Evolutionary conservation across 106 monocot species (phyloP).

Genomic region (Dioscorea dumetorum): DNA sequence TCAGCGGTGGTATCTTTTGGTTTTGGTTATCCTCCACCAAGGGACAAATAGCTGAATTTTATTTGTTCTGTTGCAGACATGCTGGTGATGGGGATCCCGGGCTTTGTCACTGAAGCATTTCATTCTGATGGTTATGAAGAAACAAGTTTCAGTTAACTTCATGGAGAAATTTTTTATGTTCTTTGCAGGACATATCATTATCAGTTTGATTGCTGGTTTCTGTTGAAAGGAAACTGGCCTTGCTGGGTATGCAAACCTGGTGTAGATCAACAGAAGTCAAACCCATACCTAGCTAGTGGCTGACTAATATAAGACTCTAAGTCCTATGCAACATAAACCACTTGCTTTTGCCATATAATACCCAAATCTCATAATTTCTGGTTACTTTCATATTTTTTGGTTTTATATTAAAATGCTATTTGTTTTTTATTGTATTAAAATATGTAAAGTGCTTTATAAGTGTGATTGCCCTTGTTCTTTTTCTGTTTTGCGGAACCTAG

Average conservation of each 20-base stretch:
- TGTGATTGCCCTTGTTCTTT: too few species aligned
- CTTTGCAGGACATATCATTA: conserved; percentile 26
- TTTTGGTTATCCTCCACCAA: conserved; percentile 35
- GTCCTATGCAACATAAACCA: too few species aligned
- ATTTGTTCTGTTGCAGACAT: conserved; percentile 60
- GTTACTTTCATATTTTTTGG: too few species aligned
- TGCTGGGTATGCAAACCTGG: conserved; percentile 1
- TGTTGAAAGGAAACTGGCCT: neutral
- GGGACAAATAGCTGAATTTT: conserved; percentile 29
- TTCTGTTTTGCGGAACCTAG: too few species aligned
- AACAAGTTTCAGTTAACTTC: conserved; percentile 24
- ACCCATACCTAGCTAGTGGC: too few species aligned
- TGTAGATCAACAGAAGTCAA: neutral
- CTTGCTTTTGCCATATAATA: too few species aligned
- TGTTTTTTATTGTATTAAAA: too few species aligned
- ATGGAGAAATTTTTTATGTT: conserved; percentile 4
- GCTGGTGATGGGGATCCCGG: conserved; percentile 43
- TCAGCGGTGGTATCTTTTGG: conserved; percentile 25
- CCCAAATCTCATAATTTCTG: too few species aligned
- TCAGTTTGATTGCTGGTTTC: conserved; percentile 8
- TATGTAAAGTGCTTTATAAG: too few species aligned
- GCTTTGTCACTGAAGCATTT: conserved; percentile 42
- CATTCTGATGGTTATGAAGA: conserved; percentile 46
- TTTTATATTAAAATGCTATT: too few species aligned
- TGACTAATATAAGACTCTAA: too few species aligned